Evolutionary conservation across 1,284 basidiomycete species (phyloP), one percentile per base, ranked within the genome.

Genomic region (Microbotryum violaceum): DNA sequence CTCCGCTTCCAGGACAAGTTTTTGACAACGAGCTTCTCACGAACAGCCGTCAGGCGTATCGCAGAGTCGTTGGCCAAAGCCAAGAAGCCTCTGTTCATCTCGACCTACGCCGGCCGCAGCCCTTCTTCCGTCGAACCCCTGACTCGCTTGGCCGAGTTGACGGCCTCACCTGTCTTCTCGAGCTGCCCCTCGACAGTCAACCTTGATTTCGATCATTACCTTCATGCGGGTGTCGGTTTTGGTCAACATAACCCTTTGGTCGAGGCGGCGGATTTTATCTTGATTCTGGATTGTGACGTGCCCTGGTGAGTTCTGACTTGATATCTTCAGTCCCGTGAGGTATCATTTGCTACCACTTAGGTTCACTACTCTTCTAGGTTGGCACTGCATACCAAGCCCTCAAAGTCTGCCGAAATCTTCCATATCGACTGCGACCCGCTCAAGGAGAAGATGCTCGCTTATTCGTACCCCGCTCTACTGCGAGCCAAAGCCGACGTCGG

Each of bases 341-440:
- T 23, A 20, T 25, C 21, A 51, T 10, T 57, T n/a, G 14, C 20
- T 29, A 21, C n/a, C 12, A 37, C 9, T 8, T n/a, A 3, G 10
- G 49, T 6, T 37, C 33, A 20, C 56, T 12, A 16, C 21, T 12
- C 54, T 58, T 12, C 56, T 48, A 62, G 65, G 62, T 80, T 86
- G n/a, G 79, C 81, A 0, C 75, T 77, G 54, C 78, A 80, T 60
- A 79, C 73, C 61, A 74, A 74, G 37, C 83, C 84, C 0, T 70
- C 56, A 1, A 67, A 75, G 0, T 31, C 10, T 12, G 79, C 82
- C 0, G 75, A 78, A 14, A 77, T 86, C 5, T 85, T 85, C 66
- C 76, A 86, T 25, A 72, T 87, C 46, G 84, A 86, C 69, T 74
- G 79, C 12, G 85, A 88, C 65, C 83, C 85, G 1, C 76, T 88